Evolutionary conservation across 495 filamentous ascomycete genomes (phyloP), one percentile per base, ranked within the genome.

Genomic region (Penicillium dipodomyicola): DNA sequence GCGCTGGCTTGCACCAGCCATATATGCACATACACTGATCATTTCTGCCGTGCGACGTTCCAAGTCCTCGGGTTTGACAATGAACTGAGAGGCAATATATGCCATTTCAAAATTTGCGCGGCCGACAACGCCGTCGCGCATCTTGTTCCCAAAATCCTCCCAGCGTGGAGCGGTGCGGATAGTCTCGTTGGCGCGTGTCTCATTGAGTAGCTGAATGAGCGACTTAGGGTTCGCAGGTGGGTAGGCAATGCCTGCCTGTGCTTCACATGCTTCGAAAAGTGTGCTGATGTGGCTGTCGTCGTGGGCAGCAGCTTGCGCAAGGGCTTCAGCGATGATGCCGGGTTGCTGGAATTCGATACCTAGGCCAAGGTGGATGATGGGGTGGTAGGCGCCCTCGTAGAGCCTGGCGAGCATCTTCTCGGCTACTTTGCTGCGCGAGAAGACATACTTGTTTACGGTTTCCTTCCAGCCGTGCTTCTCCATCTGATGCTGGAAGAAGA

Each of bases 281-380:
- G 25, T 19, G 3, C 43, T 30, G 15, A 14, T 30, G 52, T 19
- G 40, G 15, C 41, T 29, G 43, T 54, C 30, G 32, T 65, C 50
- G 57, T 77, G 69, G 9, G 48, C 37, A 6, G 71, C 67, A 1
- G 73, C 71, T 49, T 72, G 70, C 4, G 75, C 72, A 15, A 77
- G 66, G 5, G 48, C 69, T 58, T 75, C 65, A 11, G 74, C 74
- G 10, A 74, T 57, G 30, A 77, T 58, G 20, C 35, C 50, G 10
- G 72, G 67, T 54, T 68, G 70, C 20, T 70, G 56, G 52, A 75
- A 77, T 52, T 77, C 74, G 33, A 75, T 44, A 30, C 66, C 74
- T n/a, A 70, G 61, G n/a, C 67, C 70, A 17, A 77, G 55, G 43
- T 75, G 74, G 58, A 77, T 77, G 51, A 77, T 56, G 10, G 74